Conservation (phyloP, 2,329 filamentous ascomycete genomes). For the Fusarium paranaense region DNA sequence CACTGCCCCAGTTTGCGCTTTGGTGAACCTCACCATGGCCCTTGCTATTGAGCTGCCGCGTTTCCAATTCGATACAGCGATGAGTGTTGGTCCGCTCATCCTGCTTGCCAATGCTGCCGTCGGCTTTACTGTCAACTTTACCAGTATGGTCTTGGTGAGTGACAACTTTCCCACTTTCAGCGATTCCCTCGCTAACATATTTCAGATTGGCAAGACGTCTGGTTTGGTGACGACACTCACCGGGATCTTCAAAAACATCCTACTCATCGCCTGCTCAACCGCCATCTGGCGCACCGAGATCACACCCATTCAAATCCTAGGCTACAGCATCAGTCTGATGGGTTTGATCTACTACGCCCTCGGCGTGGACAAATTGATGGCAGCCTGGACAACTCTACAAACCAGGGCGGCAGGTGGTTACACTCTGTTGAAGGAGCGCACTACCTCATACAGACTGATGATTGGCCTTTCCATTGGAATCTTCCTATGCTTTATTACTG, state of each 20-base stretch:
- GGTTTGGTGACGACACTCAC: constrained; percentile 8
- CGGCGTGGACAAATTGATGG: not conserved
- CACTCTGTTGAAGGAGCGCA: not conserved
- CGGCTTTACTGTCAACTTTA: constrained; percentile 7
- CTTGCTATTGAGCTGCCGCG: constrained; percentile 2
- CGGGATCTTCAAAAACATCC: constrained; percentile 15
- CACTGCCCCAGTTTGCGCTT: constrained; percentile 18
- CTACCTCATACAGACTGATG: not conserved
- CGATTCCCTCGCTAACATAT: not conserved
- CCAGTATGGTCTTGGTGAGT: constrained; percentile 22
- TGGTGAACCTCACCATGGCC: constrained; percentile 5
- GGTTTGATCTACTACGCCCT: not conserved
- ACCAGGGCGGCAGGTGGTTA: not conserved
- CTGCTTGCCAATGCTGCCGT: constrained; percentile 16
- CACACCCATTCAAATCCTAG: not conserved
- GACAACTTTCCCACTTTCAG: accelerated
- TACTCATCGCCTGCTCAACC: not conserved
- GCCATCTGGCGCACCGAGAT: constrained; percentile 18
- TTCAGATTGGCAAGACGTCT: constrained; percentile 18
- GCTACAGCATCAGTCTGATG: constrained; percentile 1
- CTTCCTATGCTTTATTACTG: not conserved
- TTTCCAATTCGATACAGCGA: not conserved
- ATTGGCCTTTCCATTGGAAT: not conserved
- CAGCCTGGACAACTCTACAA: not conserved
- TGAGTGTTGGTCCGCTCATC: not conserved